phyloP scores from a whole-genome alignment of 2,329 filamentous ascomycete genomes.

The Ophiobolus disseminans region DNA sequence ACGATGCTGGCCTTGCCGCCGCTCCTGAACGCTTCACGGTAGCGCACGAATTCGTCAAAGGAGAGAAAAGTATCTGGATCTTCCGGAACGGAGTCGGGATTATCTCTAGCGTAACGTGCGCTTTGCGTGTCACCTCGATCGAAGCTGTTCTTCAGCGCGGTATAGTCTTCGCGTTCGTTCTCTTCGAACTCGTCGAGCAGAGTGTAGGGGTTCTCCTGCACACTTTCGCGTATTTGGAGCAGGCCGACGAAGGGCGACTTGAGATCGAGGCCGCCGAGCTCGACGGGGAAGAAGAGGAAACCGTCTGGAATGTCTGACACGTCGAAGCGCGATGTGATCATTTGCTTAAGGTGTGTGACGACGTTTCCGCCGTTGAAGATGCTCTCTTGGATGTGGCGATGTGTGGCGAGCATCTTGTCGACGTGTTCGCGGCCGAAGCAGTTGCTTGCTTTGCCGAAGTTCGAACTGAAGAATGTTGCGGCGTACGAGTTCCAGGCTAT shows the following conservation, averaged over 20 bases:
- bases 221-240: constrained; percentile 51
- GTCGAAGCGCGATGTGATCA: constrained; percentile 61
- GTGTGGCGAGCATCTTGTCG: constrained; percentile 60
- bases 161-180: constrained; percentile 48
- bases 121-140: constrained; percentile 24
- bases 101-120: constrained; percentile 10
- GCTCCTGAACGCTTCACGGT: constrained; percentile 25
- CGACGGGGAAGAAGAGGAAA: constrained; percentile 61
- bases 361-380: constrained; percentile 53
- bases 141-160: constrained; percentile 37
- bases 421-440: constrained; percentile 62
- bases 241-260: constrained; percentile 59
- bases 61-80: constrained; percentile 34
- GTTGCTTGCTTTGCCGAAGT: constrained; percentile 61
- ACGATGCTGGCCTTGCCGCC: constrained; percentile 19
- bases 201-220: constrained; percentile 46
- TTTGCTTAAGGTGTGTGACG: constrained; percentile 51
- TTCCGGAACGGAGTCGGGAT: constrained; percentile 18
- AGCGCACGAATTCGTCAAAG: constrained; percentile 32
- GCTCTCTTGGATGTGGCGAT: constrained; percentile 57
- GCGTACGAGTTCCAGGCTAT: constrained; percentile 64
- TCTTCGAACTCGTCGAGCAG: constrained; percentile 52
- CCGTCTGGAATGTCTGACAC: constrained; percentile 57
- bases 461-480: constrained; percentile 60
- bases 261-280: constrained; percentile 59